Percentiles rank a stretch among this genome's conserved stretches.
phyloP scores from a whole-genome alignment of 768 basidiomycete genomes.

The Scleroderma citrinum region DNA sequence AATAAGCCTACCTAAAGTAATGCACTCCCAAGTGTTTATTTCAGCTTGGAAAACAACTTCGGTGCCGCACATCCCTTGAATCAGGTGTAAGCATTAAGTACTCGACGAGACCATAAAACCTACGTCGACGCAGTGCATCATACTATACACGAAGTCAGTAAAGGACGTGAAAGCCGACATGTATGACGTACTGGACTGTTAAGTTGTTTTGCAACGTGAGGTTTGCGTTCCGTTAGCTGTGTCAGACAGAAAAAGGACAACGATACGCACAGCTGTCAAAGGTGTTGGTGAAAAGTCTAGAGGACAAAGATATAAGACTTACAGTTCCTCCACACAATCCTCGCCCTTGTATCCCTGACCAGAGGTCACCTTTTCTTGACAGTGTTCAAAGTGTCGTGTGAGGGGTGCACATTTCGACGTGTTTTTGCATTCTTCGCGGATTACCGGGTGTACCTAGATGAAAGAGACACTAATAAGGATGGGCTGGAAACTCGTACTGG shows the following conservation, averaged over 20 bases:
- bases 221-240: conserved; percentile 6
- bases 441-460: conserved; percentile 54
- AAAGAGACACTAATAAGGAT: not conserved
- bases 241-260: not conserved
- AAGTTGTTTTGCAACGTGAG: conserved; percentile 1
- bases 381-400: conserved; percentile 83
- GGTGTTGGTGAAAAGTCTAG: not conserved
- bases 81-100: conserved; percentile 4
- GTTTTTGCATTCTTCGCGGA: conserved; percentile 73
- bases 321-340: conserved; percentile 92
- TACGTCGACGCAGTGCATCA: conserved; percentile 94
- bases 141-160: conserved; percentile 35
- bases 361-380: conserved; percentile 77
- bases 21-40: conserved; percentile 11
- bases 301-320: conserved; percentile 26
- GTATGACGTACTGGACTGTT: conserved; percentile 60
- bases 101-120: conserved; percentile 24
- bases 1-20: conserved; percentile 15
- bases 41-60: conserved; percentile 76
- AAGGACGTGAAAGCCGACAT: not conserved
- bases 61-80: conserved; percentile 55
- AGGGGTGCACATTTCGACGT: conserved; percentile 59
- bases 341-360: conserved; percentile 86
- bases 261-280: conserved; percentile 20
- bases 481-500: not conserved